Evolutionary conservation across 257 asterid species (phyloP), one percentile per base, ranked within the genome.

Genomic region (Nicotiana benthamiana): DNA sequence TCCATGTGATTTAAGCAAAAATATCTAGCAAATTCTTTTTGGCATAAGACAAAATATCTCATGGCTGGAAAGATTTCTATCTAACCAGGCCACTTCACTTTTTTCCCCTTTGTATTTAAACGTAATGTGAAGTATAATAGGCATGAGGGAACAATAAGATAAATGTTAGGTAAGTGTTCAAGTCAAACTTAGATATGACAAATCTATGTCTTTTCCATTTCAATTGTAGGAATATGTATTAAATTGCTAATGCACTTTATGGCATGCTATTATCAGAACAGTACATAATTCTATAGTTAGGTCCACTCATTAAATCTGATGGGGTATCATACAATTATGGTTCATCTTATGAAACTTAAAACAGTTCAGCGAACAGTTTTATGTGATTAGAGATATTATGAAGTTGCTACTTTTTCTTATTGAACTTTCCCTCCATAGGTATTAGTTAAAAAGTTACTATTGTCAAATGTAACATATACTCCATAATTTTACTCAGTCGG

Each of bases 1-100:
- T 83, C 86, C 89, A 86, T 83, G 60, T 83, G 86, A 66, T 63
- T 68, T 40, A 70, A 72, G 62, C 16, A 32, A 28, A 22, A 77
- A 34, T 24, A 32, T 63, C 43, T 36, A 20, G 34, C 72, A 53
- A 63, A 48, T n/a, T 82, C 20, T 26, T 82, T 27, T 57, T 46
- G 75, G 24, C 43, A 75, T 76, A 28, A 34, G 85, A 86, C 83
- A 86, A 80, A 7, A 76, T 60, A 36, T 63, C 75, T 68, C 40
- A 82, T 70, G 75, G 84, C 81, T 83, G 86, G 84, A 83, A 83
- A 26, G 79, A 26, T 22, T 46, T 65, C n/a, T 22, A 11, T 68
- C 30, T 67, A 36, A 36, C 57, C 16, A 2, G 32, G 13, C 40
- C 77, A 65, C 22, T 56, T 76, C 80, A 57, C 54, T 11, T 57